Evolutionary conservation across 163 green algal species (phyloP).

Genomic region (Scenedesmus sp.): DNA sequence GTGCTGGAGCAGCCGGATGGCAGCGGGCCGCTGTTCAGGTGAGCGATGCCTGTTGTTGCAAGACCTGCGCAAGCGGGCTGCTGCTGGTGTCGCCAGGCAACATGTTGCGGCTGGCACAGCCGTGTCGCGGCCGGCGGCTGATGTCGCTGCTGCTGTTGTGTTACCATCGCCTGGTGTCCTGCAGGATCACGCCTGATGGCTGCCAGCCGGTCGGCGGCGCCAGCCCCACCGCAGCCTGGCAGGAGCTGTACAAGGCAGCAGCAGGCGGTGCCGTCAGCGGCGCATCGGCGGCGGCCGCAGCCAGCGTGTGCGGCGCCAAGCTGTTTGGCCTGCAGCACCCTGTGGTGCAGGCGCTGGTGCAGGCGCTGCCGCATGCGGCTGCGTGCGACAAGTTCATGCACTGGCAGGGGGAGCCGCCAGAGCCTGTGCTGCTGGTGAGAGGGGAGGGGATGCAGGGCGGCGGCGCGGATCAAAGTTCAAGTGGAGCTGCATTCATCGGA

Average conservation of each 20-base stretch:
- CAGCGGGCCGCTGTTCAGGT: conserved; percentile 79
- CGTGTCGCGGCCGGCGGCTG: not conserved
- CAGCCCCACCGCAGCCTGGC: conserved; percentile 70
- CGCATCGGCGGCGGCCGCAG: conserved; percentile 36
- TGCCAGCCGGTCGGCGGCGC: conserved; percentile 55
- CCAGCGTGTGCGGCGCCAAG: conserved; percentile 50
- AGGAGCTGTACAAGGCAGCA: conserved; percentile 56
- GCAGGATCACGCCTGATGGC: conserved; percentile 74
- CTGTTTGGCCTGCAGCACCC: conserved; percentile 71
- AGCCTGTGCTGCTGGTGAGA: conserved; percentile 62
- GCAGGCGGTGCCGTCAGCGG: not conserved
- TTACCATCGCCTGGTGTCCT: not conserved
- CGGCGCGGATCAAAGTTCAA: not conserved
- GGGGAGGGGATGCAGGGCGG: no score
- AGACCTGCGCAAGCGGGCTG: not conserved
- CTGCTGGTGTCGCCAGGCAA: not conserved
- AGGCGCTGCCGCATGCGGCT: conserved; percentile 63
- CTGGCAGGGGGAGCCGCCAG: conserved; percentile 67
- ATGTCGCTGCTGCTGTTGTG: not conserved
- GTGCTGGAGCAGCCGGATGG: conserved; percentile 63
- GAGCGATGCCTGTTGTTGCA: not conserved
- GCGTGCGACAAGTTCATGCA: conserved; percentile 68
- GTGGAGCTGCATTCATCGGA: not conserved
- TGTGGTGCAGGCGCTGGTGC: conserved; percentile 60
- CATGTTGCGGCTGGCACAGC: not conserved